Evolutionary conservation across 2,329 filamentous ascomycete species (phyloP).

Genomic region (Cladosporium sp.): DNA sequence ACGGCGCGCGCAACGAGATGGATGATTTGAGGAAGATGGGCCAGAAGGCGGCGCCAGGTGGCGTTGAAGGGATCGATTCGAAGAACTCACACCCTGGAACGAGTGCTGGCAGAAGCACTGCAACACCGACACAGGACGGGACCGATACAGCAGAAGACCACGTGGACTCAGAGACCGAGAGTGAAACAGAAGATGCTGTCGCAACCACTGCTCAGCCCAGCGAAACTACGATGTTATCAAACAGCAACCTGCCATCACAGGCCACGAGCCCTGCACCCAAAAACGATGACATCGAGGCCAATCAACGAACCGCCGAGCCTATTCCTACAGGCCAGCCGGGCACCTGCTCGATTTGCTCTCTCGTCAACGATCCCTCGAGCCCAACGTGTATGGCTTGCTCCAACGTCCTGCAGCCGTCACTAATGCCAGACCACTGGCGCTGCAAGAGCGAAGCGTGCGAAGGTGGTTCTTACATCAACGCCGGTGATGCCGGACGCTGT

Average conservation of each 20-base stretch:
- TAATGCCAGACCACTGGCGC: slow-evolving; percentile 61
- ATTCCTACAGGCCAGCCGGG: not conserved
- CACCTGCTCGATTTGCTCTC: slow-evolving; percentile 64
- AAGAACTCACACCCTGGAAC: not conserved
- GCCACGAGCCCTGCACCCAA: not conserved
- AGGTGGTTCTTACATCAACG: slow-evolving; percentile 63
- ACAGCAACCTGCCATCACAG: not conserved
- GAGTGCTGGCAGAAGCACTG: not conserved
- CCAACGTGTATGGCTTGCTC: slow-evolving; percentile 68
- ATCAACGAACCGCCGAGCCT: not conserved
- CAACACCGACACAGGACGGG: not conserved
- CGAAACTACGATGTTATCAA: too few relatives aligned
- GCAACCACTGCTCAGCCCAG: not conserved
- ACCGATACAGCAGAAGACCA: not conserved
- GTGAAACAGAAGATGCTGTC: slow-evolving; percentile 24
- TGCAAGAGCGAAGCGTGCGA: slow-evolving; percentile 60
- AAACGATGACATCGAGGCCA: not conserved
- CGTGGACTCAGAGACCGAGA: slow-evolving; percentile 33
- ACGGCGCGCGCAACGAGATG: slow-evolving; percentile 64
- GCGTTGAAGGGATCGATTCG: not conserved
- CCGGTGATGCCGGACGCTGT: slow-evolving; percentile 68
- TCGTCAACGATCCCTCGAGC: slow-evolving; percentile 56
- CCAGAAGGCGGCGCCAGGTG: slow-evolving; percentile 10
- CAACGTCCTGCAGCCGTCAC: slow-evolving; percentile 62
- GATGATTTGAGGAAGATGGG: slow-evolving; percentile 62